Conservation (phyloP, 805 yeast genomes). For the Candida insectorum region DNA sequence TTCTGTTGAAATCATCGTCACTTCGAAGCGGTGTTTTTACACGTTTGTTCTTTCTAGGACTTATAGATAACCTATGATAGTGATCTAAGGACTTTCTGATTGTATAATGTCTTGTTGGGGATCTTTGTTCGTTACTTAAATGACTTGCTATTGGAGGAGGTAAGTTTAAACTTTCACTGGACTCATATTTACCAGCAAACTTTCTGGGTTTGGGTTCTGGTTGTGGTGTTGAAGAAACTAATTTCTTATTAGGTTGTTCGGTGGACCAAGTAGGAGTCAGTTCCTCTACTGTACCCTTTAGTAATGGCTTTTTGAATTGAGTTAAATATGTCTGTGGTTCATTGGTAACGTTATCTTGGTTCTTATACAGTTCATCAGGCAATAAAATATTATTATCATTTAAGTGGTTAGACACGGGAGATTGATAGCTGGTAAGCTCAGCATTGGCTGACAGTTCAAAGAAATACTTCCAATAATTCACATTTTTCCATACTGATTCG, state of each 20-base stretch:
- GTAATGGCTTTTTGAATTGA: slow-evolving; percentile 17
- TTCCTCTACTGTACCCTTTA: slow-evolving; percentile 20
- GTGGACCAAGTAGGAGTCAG: slow-evolving; percentile 36
- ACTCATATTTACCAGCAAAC: slow-evolving; percentile 12
- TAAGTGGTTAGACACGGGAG: slow-evolving; percentile 23
- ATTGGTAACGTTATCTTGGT: not conserved
- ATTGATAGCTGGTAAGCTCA: slow-evolving; percentile 53
- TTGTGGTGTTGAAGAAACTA: slow-evolving; percentile 10
- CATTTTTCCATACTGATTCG: slow-evolving; percentile 60
- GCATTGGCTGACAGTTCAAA: slow-evolving; percentile 74
- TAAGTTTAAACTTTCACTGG: slow-evolving; percentile 22
- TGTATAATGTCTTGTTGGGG: slow-evolving; percentile 19
- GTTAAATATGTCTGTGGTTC: not conserved
- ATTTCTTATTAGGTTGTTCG: slow-evolving; percentile 17
- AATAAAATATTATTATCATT: slow-evolving; percentile 14
- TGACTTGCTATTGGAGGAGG: slow-evolving; percentile 17
- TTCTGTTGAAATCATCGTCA: slow-evolving; percentile 14
- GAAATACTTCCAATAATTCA: slow-evolving; percentile 73
- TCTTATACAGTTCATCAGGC: slow-evolving; percentile 13
- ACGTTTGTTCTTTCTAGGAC: slow-evolving; percentile 26
- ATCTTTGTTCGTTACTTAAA: slow-evolving; percentile 8
- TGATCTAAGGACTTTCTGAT: slow-evolving; percentile 29
- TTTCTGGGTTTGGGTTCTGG: not conserved
- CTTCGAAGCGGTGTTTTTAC: slow-evolving; percentile 12
- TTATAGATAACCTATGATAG: slow-evolving; percentile 27